These are phyloP conservation scores for Daldinia eschscholtzii DNA, from an alignment of 2,329 filamentous ascomycete species.

Conservation along the genomic window DNA sequence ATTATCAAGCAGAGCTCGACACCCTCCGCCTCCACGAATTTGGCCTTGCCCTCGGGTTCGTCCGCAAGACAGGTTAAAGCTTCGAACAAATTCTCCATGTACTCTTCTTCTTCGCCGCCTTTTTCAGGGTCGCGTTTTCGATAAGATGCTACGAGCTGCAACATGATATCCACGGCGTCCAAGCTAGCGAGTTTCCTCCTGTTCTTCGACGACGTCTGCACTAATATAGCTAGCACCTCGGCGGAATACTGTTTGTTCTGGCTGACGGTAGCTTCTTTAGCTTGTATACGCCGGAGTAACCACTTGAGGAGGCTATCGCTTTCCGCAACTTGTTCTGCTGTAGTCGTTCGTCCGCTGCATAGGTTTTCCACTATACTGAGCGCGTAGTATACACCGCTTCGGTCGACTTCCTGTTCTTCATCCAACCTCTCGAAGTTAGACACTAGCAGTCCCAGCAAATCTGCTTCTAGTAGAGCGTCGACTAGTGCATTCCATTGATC, in stretches of 20 bases:
- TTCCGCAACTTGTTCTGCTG: conserved; percentile 78
- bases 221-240: conserved; percentile 89
- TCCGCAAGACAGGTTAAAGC: conserved; percentile 84
- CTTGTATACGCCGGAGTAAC: conserved; percentile 80
- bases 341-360: conserved; percentile 70
- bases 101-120: conserved; percentile 92
- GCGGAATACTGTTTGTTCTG: conserved; percentile 98
- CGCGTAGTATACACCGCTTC: conserved; percentile 87
- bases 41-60: conserved; percentile 78
- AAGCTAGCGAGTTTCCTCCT: conserved; percentile 71
- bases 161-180: conserved; percentile 81
- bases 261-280: conserved; percentile 74
- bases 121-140: conserved; percentile 87
- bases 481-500: conserved; percentile 85
- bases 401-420: conserved; percentile 78
- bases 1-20: conserved; percentile 93
- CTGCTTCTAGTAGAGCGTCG: conserved; percentile 73
- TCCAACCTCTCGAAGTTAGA: conserved; percentile 85
- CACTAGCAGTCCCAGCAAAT: conserved; percentile 79
- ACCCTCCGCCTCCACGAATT: conserved; percentile 90
- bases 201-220: conserved; percentile 79
- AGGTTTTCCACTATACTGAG: conserved; percentile 88
- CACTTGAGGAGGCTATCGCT: conserved; percentile 78
- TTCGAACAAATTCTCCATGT: conserved; percentile 94
- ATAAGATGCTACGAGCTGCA: conserved; percentile 88